A percentile compares a stretch with the other conserved stretches of the same genome.
Evolutionary conservation across 768 basidiomycete genomes (phyloP).

Genomic region (Leucosporidium yakuticum): DNA sequence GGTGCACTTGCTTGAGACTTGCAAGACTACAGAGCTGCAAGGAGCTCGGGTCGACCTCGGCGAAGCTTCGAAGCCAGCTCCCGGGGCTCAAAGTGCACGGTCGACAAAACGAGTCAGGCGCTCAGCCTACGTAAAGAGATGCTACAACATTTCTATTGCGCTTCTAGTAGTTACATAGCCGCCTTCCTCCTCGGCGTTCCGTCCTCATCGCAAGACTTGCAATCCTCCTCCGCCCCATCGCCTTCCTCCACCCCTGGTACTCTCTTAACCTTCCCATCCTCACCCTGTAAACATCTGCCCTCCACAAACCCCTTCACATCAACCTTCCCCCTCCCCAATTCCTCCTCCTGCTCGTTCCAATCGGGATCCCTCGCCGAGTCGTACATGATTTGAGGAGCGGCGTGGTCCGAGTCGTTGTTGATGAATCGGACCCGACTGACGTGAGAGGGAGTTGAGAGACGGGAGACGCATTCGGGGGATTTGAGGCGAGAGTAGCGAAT

Average conservation of each 20-base stretch:
- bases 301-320: slow-evolving; percentile 32
- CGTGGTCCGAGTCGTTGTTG: slow-evolving; percentile 38
- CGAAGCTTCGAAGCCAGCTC: neutral
- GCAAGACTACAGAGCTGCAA: neutral
- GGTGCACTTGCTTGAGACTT: neutral
- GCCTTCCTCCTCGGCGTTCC: too few species aligned
- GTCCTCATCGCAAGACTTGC: too few species aligned
- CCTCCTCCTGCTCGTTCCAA: slow-evolving; percentile 8
- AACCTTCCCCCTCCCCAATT: slow-evolving; percentile 4
- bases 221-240: too few species aligned
- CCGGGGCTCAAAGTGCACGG: too few species aligned
- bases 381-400: slow-evolving; percentile 34
- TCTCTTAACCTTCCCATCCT: slow-evolving; percentile 19
- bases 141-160: too few species aligned
- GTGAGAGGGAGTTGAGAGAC: slow-evolving; percentile 18
- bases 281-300: slow-evolving; percentile 18
- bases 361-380: slow-evolving; percentile 38
- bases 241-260: neutral
- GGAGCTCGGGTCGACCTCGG: neutral
- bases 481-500: slow-evolving; percentile 25
- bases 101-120: too few species aligned
- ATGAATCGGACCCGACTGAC: slow-evolving; percentile 36
- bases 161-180: too few species aligned
- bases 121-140: too few species aligned
- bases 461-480: slow-evolving; percentile 29